These are phyloP conservation scores for Moesziomyces sp. DNA, from an alignment of 1,284 basidiomycete species.

Conservation along the genomic window DNA sequence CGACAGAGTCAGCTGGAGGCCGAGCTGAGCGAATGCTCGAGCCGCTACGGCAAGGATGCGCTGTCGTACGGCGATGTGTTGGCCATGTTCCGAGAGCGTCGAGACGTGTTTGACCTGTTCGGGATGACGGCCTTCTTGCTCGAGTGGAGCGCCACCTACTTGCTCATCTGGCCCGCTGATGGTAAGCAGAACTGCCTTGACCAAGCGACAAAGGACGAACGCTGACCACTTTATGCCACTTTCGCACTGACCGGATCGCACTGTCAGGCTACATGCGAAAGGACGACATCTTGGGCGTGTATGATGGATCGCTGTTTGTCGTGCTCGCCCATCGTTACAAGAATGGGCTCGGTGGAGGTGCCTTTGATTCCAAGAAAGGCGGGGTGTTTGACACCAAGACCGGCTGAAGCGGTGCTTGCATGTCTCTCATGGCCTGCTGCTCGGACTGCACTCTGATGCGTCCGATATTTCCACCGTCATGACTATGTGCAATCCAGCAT, in stretches of 20 bases:
- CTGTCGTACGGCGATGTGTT: slow-evolving; percentile 47
- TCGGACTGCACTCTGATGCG: too few species aligned
- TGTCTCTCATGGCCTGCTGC: too few species aligned
- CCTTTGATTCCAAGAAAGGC: slow-evolving; percentile 33
- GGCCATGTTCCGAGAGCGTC: slow-evolving; percentile 46
- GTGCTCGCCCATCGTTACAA: slow-evolving; percentile 49
- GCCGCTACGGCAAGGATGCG: slow-evolving; percentile 37
- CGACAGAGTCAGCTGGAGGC: slow-evolving; percentile 37
- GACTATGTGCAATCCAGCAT: too few species aligned
- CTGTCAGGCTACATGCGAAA: slow-evolving; percentile 50
- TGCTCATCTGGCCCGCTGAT: slow-evolving; percentile 54
- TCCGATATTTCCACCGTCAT: too few species aligned
- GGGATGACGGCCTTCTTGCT: slow-evolving; percentile 54
- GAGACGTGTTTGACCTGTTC: slow-evolving; percentile 52
- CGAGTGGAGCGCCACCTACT: slow-evolving; percentile 53
- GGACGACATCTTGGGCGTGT: slow-evolving; percentile 54
- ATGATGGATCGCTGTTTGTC: slow-evolving; percentile 53
- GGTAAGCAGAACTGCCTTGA: slow-evolving; percentile 18
- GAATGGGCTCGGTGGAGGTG: slow-evolving; percentile 32
- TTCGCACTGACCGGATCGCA: not conserved
- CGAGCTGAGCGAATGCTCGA: slow-evolving; percentile 52
- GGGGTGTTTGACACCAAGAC: slow-evolving; percentile 41
- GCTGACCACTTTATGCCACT: not conserved
- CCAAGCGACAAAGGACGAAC: not conserved
- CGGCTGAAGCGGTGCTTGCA: not conserved